Conservation (phyloP, 352 stramenopile genomes). For the Phytophthora pseudosyringae region DNA sequence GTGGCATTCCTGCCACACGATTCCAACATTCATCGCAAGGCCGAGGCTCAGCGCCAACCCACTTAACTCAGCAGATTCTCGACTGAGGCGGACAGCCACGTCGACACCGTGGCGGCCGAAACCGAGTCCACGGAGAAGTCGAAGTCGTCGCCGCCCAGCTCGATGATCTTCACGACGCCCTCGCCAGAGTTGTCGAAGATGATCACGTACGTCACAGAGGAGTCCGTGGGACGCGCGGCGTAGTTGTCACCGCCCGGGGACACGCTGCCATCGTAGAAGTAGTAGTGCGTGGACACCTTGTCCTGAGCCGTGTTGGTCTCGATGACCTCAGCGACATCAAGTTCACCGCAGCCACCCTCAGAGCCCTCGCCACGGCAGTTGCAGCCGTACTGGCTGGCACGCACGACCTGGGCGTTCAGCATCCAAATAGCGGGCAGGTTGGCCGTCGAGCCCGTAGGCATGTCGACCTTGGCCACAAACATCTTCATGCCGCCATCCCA, state of each 20-base stretch:
- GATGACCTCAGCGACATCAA: conserved; percentile 82
- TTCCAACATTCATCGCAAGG: conserved; percentile 17
- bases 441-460: conserved; percentile 48
- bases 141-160: conserved; percentile 54
- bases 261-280: conserved; percentile 69
- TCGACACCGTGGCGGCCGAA: conserved; percentile 35
- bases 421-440: conserved; percentile 85
- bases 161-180: conserved; percentile 55
- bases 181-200: conserved; percentile 56
- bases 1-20: neutral
- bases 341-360: conserved; percentile 70
- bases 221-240: conserved; percentile 38
- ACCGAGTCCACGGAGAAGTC: conserved; percentile 46
- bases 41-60: neutral
- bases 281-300: conserved; percentile 78
- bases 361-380: conserved; percentile 70
- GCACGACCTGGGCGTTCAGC: conserved; percentile 76
- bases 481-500: conserved; percentile 81
- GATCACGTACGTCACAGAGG: conserved; percentile 54
- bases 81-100: conserved; percentile 46
- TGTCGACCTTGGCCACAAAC: conserved; percentile 78
- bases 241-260: conserved; percentile 59
- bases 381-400: conserved; percentile 74
- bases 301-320: conserved; percentile 60
- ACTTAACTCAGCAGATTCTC: conserved; percentile 47